phyloP scores from a whole-genome alignment of 805 yeast genomes.

The Ogataea pilisensis region DNA sequence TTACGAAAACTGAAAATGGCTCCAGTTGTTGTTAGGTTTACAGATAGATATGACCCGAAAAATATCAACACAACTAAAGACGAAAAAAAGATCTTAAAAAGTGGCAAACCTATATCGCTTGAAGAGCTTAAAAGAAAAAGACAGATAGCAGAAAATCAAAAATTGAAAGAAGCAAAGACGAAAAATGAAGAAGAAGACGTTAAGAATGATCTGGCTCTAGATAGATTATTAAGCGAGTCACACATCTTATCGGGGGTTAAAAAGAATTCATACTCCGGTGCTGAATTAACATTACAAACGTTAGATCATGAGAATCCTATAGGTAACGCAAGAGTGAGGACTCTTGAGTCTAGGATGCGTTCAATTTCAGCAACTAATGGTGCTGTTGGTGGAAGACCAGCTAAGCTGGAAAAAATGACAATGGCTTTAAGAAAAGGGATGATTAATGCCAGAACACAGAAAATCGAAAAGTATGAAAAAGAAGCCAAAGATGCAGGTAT shows the following conservation, averaged over 20 bases:
- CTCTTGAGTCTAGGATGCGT: constrained; percentile 55
- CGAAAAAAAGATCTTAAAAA: constrained; percentile 49
- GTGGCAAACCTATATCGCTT: constrained; percentile 59
- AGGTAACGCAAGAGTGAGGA: constrained; percentile 66
- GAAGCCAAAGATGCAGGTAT: constrained; percentile 91
- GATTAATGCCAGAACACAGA: constrained; percentile 50
- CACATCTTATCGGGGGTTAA: constrained; percentile 50
- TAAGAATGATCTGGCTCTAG: constrained; percentile 68
- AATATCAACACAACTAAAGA: constrained; percentile 35
- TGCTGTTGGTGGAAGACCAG: constrained; percentile 22
- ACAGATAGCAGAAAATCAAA: constrained; percentile 30
- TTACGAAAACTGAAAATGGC: too few species aligned
- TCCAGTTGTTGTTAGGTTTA: constrained; percentile 48
- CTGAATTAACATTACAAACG: constrained; percentile 60
- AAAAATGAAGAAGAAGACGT: constrained; percentile 49
- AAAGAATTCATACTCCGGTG: constrained; percentile 49
- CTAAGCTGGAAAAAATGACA: constrained; percentile 72
- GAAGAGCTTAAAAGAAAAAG: constrained; percentile 34
- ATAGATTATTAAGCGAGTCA: constrained; percentile 65
- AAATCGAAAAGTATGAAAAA: constrained; percentile 55
- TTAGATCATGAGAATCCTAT: constrained; percentile 57
- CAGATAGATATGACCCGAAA: constrained; percentile 30
- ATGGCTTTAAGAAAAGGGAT: constrained; percentile 86
- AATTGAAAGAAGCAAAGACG: constrained; percentile 23
- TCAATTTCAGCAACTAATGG: constrained; percentile 45